phyloP scores from a whole-genome alignment of 2,329 filamentous ascomycete species.

The Onygenales sp. region DNA sequence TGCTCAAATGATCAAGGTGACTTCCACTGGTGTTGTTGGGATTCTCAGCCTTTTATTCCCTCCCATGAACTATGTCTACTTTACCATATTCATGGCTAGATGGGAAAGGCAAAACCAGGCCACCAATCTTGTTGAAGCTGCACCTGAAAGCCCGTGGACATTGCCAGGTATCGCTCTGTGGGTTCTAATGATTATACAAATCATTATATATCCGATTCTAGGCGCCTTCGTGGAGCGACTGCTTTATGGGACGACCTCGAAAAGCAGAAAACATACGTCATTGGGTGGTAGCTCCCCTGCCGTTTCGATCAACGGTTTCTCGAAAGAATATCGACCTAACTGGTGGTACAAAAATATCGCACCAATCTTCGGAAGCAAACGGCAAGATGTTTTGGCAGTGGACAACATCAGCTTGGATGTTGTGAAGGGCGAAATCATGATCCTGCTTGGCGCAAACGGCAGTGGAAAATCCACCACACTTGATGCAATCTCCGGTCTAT shows the following conservation, averaged over 20 bases:
- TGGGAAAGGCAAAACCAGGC: conserved; percentile 57
- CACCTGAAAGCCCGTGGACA: conserved; percentile 57
- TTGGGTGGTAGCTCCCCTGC: conserved; percentile 37
- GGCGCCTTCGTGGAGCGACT: conserved; percentile 64
- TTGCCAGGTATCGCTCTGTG: conserved; percentile 68
- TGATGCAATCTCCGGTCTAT: conserved; percentile 76
- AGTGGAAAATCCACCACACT: conserved; percentile 85
- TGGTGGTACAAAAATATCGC: conserved; percentile 45
- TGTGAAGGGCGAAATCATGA: conserved; percentile 70
- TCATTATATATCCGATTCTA: conserved; percentile 64
- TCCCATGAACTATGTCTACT: conserved; percentile 81
- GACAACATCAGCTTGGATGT: conserved; percentile 62
- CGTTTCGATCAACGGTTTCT: conserved; percentile 62
- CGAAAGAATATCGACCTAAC: conserved; percentile 66
- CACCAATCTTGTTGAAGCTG: conserved; percentile 51
- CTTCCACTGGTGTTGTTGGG: conserved; percentile 50
- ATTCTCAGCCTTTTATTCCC: conserved; percentile 70
- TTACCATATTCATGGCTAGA: conserved; percentile 64
- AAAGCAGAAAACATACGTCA: conserved; percentile 40
- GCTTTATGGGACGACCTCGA: conserved; percentile 65
- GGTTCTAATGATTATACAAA: conserved; percentile 68
- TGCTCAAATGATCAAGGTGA: conserved; percentile 59
- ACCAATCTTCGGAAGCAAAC: conserved; percentile 38
- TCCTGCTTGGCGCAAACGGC: conserved; percentile 79
- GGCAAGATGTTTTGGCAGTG: conserved; percentile 69